Percentiles rank a stretch among this genome's conserved stretches.
phyloP scores from a whole-genome alignment of 2,329 filamentous ascomycete species.

The Podosphaera fusca region DNA sequence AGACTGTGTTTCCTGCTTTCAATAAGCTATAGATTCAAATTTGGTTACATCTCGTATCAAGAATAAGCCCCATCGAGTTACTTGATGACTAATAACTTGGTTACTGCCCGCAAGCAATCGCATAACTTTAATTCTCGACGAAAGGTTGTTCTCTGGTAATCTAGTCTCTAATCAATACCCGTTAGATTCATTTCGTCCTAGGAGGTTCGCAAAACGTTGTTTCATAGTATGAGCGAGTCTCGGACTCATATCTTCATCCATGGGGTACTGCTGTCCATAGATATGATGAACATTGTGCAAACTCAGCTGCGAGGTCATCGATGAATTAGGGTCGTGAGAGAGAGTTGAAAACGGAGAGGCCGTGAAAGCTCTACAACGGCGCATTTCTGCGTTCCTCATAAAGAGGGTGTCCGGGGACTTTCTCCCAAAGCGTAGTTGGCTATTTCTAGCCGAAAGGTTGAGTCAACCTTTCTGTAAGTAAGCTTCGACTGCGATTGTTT shows the following conservation, averaged over 20 bases:
- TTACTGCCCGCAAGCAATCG: constrained; percentile 48
- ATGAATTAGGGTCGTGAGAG: constrained; percentile 17
- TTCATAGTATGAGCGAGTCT: constrained; percentile 16
- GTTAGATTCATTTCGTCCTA: neutral
- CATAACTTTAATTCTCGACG: constrained; percentile 96
- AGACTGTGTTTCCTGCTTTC: constrained; percentile 21
- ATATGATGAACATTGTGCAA: neutral
- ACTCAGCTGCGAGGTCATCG: too few species aligned
- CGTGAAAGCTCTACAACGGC: constrained; percentile 96
- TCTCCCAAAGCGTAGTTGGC: constrained; percentile 73
- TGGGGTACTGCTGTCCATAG: constrained; percentile 22
- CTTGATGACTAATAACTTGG: constrained; percentile 21
- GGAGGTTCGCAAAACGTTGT: too few species aligned
- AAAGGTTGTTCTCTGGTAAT: constrained; percentile 25
- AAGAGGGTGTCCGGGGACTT: constrained; percentile 93
- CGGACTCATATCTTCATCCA: constrained; percentile 88
- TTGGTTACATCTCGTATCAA: constrained; percentile 71
- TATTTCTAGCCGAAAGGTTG: constrained; percentile 18
- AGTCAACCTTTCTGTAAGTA: constrained; percentile 49
- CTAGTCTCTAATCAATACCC: too few species aligned
- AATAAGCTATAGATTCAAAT: constrained; percentile 29
- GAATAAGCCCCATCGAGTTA: constrained; percentile 99
- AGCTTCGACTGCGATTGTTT: constrained; percentile 99
- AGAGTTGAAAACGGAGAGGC: constrained; percentile 46
- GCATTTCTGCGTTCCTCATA: constrained; percentile 65